A percentile compares a stretch with the other conserved stretches of the same genome.
These are phyloP conservation scores for Chenopodium quinoa DNA, from an alignment of 148 eudicot genomes.

Conservation along the genomic window DNA sequence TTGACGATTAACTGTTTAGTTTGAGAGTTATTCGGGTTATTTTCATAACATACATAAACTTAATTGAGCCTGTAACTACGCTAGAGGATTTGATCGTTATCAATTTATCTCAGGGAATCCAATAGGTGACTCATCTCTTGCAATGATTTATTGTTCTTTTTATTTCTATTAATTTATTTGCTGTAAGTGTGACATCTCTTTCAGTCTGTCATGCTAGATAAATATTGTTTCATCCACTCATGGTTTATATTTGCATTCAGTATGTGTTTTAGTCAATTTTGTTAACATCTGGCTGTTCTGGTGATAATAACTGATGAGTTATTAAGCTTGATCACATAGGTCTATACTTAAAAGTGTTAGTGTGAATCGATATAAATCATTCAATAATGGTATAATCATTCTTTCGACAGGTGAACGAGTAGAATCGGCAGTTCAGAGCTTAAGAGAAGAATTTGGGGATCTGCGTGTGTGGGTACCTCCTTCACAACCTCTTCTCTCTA, in stretches of 20 bases:
- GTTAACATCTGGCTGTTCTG: background rate
- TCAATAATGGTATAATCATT: constrained; percentile 5
- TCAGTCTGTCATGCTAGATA: no score
- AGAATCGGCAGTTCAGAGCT: constrained; percentile 60
- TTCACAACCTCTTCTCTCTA: constrained; percentile 41
- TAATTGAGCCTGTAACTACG: background rate
- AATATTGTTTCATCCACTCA: no score
- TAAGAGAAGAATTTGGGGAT: constrained; percentile 71
- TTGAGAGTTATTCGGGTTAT: background rate
- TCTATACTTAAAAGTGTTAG: no score
- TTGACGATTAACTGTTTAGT: no score
- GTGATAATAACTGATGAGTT: background rate
- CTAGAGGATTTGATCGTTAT: background rate
- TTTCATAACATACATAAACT: background rate
- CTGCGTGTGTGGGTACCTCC: constrained; percentile 98
- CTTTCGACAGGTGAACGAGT: constrained; percentile 66
- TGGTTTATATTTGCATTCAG: background rate
- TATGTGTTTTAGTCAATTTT: background rate
- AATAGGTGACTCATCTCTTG: background rate
- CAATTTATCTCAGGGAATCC: background rate
- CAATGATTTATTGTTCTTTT: background rate
- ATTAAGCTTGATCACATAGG: background rate
- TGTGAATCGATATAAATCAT: background rate
- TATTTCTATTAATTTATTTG: no score
- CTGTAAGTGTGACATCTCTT: no score